Conservation (phyloP, 2,329 filamentous ascomycete species). For the Thermomyces lanuginosus region DNA sequence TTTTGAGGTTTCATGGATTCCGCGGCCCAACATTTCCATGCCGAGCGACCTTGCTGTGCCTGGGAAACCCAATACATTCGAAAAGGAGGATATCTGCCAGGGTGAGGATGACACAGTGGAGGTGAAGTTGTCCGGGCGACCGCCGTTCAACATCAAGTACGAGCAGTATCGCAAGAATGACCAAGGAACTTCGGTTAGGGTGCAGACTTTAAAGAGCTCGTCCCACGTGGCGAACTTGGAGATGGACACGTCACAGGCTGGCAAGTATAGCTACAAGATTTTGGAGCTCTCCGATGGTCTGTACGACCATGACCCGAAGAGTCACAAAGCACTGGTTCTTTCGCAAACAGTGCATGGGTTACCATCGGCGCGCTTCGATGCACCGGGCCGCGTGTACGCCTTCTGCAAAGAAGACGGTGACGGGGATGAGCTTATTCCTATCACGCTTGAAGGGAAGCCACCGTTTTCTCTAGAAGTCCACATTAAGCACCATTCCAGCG, state of each 20-base stretch:
- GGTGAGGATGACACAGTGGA: conserved; percentile 85
- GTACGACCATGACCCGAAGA: conserved; percentile 57
- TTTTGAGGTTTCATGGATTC: conserved; percentile 75
- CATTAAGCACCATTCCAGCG: conserved; percentile 76
- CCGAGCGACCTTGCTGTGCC: conserved; percentile 32
- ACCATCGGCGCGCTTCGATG: conserved; percentile 65
- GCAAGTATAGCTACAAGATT: conserved; percentile 75
- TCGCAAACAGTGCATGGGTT: conserved; percentile 72
- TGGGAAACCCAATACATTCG: conserved; percentile 25
- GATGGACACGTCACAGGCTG: conserved; percentile 72
- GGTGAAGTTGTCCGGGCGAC: conserved; percentile 58
- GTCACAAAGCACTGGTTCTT: conserved; percentile 50
- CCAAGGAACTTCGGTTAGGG: conserved; percentile 47
- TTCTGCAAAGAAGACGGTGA: conserved; percentile 77
- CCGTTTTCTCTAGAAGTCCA: conserved; percentile 86
- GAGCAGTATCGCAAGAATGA: conserved; percentile 57
- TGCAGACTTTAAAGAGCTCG: conserved; percentile 60
- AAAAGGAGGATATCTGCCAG: conserved; percentile 75
- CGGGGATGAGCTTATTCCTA: conserved; percentile 72
- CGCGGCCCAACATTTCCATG: conserved; percentile 55
- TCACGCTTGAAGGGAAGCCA: conserved; percentile 64
- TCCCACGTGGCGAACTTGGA: conserved; percentile 60
- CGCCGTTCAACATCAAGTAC: conserved; percentile 73
- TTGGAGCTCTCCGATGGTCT: conserved; percentile 66
- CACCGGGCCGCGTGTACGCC: conserved; percentile 84